Conservation (phyloP, 345 rosid species). For the Gossypium sturtianum region DNA sequence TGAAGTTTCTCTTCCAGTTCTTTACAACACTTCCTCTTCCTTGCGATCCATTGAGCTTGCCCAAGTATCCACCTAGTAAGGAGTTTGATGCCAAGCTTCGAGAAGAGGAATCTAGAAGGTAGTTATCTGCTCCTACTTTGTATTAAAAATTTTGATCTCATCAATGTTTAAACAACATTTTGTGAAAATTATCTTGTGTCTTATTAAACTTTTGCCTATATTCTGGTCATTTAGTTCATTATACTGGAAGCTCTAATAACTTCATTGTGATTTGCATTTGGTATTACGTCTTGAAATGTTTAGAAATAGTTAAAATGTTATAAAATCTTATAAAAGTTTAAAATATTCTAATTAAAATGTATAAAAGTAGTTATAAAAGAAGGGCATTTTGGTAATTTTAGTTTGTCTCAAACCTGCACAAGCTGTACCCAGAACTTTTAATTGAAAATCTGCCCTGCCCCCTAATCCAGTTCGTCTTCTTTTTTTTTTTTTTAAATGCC, state of each 20-base stretch:
- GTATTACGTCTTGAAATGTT: neutral
- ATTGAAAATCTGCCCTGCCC: neutral
- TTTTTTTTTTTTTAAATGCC: neutral
- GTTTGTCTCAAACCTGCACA: neutral
- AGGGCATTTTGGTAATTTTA: neutral
- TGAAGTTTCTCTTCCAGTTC: conserved; percentile 29
- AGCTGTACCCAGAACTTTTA: neutral
- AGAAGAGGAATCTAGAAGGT: conserved; percentile 52
- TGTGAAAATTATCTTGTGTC: neutral
- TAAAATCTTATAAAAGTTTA: too few species aligned
- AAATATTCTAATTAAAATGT: neutral
- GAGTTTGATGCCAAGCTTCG: conserved; percentile 50
- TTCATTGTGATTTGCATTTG: neutral
- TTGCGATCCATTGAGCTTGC: conserved; percentile 57
- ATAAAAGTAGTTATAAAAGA: neutral
- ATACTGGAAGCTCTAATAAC: neutral
- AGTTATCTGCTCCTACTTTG: neutral
- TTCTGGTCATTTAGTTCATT: neutral
- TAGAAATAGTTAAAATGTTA: too few species aligned
- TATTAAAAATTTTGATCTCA: neutral
- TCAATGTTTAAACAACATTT: neutral
- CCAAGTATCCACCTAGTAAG: conserved; percentile 59
- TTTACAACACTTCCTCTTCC: conserved; percentile 52
- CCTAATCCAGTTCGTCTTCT: neutral
- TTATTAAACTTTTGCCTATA: neutral